Percentiles rank a stretch among this genome's conserved stretches.
Conservation (phyloP, 2,329 filamentous ascomycete species). For the Alternaria arborescens region DNA sequence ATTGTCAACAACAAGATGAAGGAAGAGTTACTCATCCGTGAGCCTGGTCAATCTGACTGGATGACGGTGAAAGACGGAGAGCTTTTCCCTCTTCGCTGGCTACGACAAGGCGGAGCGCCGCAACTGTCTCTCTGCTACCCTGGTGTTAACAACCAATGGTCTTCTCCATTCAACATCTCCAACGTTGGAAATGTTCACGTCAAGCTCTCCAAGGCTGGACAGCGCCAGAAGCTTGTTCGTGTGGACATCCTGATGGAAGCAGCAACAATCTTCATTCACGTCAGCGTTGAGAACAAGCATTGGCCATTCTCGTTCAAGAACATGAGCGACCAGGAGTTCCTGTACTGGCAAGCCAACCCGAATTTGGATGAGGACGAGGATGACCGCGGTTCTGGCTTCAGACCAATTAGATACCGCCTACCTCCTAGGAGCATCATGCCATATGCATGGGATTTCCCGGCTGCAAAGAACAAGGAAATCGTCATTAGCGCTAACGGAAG, state of each 20-base stretch:
- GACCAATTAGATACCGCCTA: constrained; percentile 88
- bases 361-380: constrained; percentile 92
- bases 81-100: constrained; percentile 85
- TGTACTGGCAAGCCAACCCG: constrained; percentile 94
- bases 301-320: constrained; percentile 99
- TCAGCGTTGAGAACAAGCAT: constrained; percentile 89
- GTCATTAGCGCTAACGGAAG: constrained; percentile 80
- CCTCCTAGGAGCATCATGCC: constrained; percentile 98
- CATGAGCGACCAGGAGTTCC: constrained; percentile 95
- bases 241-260: constrained; percentile 92
- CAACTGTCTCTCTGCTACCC: constrained; percentile 93
- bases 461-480: constrained; percentile 94
- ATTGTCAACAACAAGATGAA: constrained; percentile 91
- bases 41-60: constrained; percentile 88
- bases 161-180: constrained; percentile 95
- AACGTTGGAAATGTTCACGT: constrained; percentile 92
- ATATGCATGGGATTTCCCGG: constrained; percentile 98
- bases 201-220: constrained; percentile 89
- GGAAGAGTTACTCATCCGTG: constrained; percentile 88
- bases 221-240: constrained; percentile 86
- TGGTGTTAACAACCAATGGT: constrained; percentile 96
- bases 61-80: constrained; percentile 80
- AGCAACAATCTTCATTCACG: constrained; percentile 90
- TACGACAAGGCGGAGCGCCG: constrained; percentile 83
- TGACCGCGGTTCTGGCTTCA: constrained; percentile 83